A percentile compares a stretch with the other conserved stretches of the same genome.
Evolutionary conservation across 2,329 filamentous ascomycete genomes (phyloP).

Genomic region (Pyrenophora teres): DNA sequence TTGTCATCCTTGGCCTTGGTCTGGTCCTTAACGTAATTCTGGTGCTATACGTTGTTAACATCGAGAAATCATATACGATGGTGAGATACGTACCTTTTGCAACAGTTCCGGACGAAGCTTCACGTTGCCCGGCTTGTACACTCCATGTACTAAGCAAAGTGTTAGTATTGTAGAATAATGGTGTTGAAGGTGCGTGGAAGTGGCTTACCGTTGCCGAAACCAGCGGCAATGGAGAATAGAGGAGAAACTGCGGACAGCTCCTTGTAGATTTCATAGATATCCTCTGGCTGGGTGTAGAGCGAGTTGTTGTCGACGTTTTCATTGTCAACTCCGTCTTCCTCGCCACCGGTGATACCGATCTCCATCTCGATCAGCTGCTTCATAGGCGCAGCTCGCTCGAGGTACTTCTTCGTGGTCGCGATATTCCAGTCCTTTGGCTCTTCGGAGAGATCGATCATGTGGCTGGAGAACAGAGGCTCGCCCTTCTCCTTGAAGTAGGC

Average conservation of each 20-base stretch:
- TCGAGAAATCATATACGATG: too few species aligned
- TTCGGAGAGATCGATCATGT: conserved; percentile 97
- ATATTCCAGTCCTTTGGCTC: conserved; percentile 83
- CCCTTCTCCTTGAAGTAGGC: conserved; percentile 90
- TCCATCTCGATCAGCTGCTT: conserved; percentile 99
- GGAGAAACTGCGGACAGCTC: conserved; percentile 78
- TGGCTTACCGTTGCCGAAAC: conserved; percentile 75
- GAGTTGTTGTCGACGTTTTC: conserved; percentile 68
- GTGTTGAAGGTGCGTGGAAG: too few species aligned
- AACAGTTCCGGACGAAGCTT: conserved; percentile 53
- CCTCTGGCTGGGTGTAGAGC: conserved; percentile 24
- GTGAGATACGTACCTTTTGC: too few species aligned
- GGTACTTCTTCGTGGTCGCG: conserved; percentile 73
- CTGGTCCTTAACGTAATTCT: conserved; percentile 85
- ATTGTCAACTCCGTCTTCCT: conserved; percentile 82
- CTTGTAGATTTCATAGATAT: conserved; percentile 54
- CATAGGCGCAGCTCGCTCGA: conserved; percentile 92
- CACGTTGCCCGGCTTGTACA: conserved; percentile 57
- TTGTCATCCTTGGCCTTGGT: conserved; percentile 16
- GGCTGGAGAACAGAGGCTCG: conserved; percentile 62
- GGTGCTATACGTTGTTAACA: conserved; percentile 70
- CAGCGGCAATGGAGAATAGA: conserved; percentile 83
- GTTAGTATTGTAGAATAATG: too few species aligned
- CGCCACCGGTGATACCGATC: conserved; percentile 82
- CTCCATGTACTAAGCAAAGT: conserved; percentile 73